Evolutionary conservation across 345 rosid species (phyloP), one percentile per base, ranked within the genome.

Genomic region (Bruguiera parviflora): DNA sequence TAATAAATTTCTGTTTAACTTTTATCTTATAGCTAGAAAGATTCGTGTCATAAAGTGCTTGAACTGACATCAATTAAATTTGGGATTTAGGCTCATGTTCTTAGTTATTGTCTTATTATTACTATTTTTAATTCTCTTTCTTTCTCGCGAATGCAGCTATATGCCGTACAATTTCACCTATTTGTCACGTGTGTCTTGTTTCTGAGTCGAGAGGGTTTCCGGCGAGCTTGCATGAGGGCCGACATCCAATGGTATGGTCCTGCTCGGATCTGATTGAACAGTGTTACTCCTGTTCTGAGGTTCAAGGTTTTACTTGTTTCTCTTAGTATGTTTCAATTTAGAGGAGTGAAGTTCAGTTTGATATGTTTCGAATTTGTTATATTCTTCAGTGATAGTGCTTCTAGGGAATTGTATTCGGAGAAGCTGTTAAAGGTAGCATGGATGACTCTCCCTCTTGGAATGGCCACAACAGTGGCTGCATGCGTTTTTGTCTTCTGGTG

Each of bases 191-290:
- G 96, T 32, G 81, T 92, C 47, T 78, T 95, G 84, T 92, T 92
- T 79, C 92, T 95, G 27, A 95, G 98, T 70, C 89, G 98, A 46
- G 99, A 95, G 77, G 99, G 98, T 62, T 92, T 92, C 77, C 89
- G 97, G 6, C 90, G 98, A 20, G 93, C 92, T 35, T 86, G 96
- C 81, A 73, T 92, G 96, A 86, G 98, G 39, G 92, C 91, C 66
- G 94, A 89, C 75, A 72, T 87, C 52, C 79, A 83, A 68, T 61
- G 95, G 96, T 92, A 79, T 31, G 32, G 25, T 66, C 69, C 37
- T 67, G 10, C 16, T 43, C 16, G 5, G 19, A 43, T 43, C 15
- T 43, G 19, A 13, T 24, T 53, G 55, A 25, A 53, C 19, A 56
- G 33, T 8, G 24, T 55, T 62, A 2, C 22, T 8, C 31, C 28